Conservation (phyloP, 1,284 basidiomycete genomes). For the Sporisorium sorghi region DNA sequence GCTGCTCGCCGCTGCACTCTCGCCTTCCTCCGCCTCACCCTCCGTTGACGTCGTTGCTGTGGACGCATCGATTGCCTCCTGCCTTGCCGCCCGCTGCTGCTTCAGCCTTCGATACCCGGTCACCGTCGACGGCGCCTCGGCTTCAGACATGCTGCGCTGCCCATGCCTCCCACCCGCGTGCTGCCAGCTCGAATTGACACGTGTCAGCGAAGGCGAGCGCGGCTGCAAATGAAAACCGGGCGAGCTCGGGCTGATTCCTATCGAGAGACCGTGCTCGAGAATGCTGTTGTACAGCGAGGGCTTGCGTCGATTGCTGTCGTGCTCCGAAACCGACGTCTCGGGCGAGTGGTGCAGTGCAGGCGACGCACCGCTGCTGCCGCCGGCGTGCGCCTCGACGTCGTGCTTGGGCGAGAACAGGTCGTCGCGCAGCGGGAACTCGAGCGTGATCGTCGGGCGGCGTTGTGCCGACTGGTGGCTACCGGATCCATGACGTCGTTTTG, state of each 20-base stretch:
- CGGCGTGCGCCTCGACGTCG: conserved; percentile 16
- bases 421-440: conserved; percentile 49
- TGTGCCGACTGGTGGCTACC: conserved; percentile 4
- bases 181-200: conserved; percentile 20
- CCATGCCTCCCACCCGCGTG: conserved; percentile 17
- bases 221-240: conserved; percentile 65
- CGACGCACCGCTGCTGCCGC: background rate
- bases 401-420: conserved; percentile 35
- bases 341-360: conserved; percentile 9
- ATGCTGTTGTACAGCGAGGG: conserved; percentile 53
- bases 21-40: background rate
- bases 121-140: conserved; percentile 20
- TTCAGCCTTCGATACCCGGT: background rate
- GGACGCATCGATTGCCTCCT: conserved; percentile 11
- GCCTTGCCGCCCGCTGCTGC: background rate
- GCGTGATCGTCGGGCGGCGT: conserved; percentile 49
- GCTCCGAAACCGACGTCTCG: conserved; percentile 18
- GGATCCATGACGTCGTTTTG: conserved; percentile 19
- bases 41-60: background rate
- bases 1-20: conserved; percentile 13
- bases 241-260: conserved; percentile 65
- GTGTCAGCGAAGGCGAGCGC: conserved; percentile 33
- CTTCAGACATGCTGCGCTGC: conserved; percentile 37
- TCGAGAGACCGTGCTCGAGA: conserved; percentile 62
- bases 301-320: conserved; percentile 16